Evolutionary conservation across 495 filamentous ascomycete genomes (phyloP).

Genomic region (Penicillium arizonense): DNA sequence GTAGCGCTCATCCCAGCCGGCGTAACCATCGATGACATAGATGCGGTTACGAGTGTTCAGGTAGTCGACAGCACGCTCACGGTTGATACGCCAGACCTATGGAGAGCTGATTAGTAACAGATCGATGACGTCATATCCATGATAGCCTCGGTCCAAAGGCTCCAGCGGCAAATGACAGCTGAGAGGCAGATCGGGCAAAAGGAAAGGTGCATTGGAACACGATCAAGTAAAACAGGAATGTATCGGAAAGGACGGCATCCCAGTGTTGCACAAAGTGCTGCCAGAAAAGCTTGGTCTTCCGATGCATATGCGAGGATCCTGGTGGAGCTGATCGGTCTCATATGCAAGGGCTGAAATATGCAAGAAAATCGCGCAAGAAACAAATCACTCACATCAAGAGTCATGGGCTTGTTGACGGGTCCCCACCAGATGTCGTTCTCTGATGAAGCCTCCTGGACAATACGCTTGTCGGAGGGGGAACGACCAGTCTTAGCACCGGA

Average conservation of each 20-base stretch:
- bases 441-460: constrained; percentile 88
- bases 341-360: constrained; percentile 31
- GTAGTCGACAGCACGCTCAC: constrained; percentile 97
- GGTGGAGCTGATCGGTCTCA: constrained; percentile 21
- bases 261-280: constrained; percentile 10
- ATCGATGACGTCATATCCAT: constrained; percentile 40
- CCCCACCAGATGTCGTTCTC: constrained; percentile 96
- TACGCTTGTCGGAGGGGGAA: constrained; percentile 93
- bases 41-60: constrained; percentile 98
- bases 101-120: constrained; percentile 14
- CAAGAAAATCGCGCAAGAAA: constrained; percentile 21
- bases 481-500: constrained; percentile 97
- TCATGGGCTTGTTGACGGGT: constrained; percentile 99
- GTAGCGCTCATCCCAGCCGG: constrained; percentile 98
- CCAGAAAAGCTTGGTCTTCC: constrained; percentile 37
- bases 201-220: not conserved
- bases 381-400: constrained; percentile 77
- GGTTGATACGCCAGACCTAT: constrained; percentile 99
- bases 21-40: constrained; percentile 96
- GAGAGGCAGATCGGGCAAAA: constrained; percentile 5
- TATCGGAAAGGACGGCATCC: not conserved
- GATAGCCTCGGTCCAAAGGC: constrained; percentile 17
- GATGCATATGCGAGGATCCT: constrained; percentile 27
- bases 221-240: not conserved
- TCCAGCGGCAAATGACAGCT: not conserved